Evolutionary conservation across 2,329 filamentous ascomycete species (phyloP).

Genomic region (Pyrenochaeta sp.): DNA sequence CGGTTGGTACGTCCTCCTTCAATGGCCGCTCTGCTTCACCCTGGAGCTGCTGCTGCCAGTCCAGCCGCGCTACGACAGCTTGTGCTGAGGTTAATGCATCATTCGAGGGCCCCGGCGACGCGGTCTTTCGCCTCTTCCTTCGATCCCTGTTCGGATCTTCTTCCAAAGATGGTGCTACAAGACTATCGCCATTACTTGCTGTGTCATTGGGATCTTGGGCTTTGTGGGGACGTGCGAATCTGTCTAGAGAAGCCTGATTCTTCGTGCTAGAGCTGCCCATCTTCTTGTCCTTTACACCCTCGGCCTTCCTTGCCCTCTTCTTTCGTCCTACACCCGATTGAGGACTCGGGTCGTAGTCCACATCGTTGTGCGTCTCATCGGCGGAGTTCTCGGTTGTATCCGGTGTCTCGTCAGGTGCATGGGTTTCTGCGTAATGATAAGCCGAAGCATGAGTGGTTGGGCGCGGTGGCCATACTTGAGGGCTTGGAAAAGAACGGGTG

Average conservation of each 20-base stretch:
- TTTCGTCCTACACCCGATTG: slow-evolving; percentile 25
- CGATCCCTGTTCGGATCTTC: slow-evolving; percentile 41
- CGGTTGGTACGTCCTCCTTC: background rate
- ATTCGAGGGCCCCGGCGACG: slow-evolving; percentile 29
- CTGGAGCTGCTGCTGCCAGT: slow-evolving; percentile 43
- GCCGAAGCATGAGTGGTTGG: background rate
- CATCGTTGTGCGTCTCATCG: slow-evolving; percentile 27
- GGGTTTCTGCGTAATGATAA: slow-evolving; percentile 22
- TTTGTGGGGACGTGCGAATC: slow-evolving; percentile 31
- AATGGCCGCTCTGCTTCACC: slow-evolving; percentile 24
- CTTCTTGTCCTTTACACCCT: slow-evolving; percentile 22
- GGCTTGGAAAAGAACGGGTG: slow-evolving; percentile 52
- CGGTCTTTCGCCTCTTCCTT: slow-evolving; percentile 52
- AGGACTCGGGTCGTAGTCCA: slow-evolving; percentile 26
- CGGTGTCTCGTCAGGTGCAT: slow-evolving; percentile 12
- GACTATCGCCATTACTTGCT: background rate
- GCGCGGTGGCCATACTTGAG: slow-evolving; percentile 22
- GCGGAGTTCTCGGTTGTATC: slow-evolving; percentile 9
- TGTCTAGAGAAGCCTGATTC: slow-evolving; percentile 38
- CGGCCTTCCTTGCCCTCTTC: slow-evolving; percentile 36
- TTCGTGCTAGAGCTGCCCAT: slow-evolving; percentile 10
- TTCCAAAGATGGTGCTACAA: slow-evolving; percentile 26
- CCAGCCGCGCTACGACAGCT: slow-evolving; percentile 5
- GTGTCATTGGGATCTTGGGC: background rate
- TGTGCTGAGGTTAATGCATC: background rate